Evolutionary conservation across 495 filamentous ascomycete species (phyloP), one percentile per base, ranked within the genome.

Genomic region (Trichoderma virens): DNA sequence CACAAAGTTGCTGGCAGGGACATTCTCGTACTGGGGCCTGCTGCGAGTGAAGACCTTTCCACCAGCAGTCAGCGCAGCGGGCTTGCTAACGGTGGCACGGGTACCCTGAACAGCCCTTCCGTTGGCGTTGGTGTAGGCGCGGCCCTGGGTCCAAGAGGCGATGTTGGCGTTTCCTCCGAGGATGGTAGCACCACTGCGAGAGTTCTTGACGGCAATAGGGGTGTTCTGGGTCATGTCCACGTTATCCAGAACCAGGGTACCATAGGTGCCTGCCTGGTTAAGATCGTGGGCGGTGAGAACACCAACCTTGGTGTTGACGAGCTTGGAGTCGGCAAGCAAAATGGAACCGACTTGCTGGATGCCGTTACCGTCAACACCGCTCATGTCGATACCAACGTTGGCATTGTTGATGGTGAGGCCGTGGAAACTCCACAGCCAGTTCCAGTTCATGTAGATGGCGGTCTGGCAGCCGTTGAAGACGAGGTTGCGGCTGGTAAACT

Each of bases 371-470:
- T 35, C 34, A 35, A 35, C 6, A 63, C 84, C 86, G 28, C 89
- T 84, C 85, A 97, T 91, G 72, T 96, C 90, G 63, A 97, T 82
- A 59, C 89, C 91, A 66, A 93, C 77, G 13, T 79, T 76, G 75
- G 91, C 93, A 75, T 91, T 88, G 74, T 90, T 89, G 80, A 98
- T 90, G 16, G 78, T 82, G 54, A 97, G 69, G 23, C 85, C 89
- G 72, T 95, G 92, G 78, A 94, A 85, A 62, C 85, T 88, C 89
- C 92, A 98, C 9, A 88, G 84, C 93, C 92, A 96, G 76, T 92
- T 89, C 92, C 91, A 96, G 81, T 93, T 93, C 89, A 92, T 90
- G 78, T 83, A 94, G 65, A 97, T 86, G 62, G 90, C 91, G 27
- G 93, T 97, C 70, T 92, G 82, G 78, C 90, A 94, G 75, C 86